A percentile compares a stretch with the other conserved stretches of the same genome.
These are phyloP conservation scores for Paspalum notatum DNA, from an alignment of 176 grass and related monocot genomes.

Conservation along the genomic window DNA sequence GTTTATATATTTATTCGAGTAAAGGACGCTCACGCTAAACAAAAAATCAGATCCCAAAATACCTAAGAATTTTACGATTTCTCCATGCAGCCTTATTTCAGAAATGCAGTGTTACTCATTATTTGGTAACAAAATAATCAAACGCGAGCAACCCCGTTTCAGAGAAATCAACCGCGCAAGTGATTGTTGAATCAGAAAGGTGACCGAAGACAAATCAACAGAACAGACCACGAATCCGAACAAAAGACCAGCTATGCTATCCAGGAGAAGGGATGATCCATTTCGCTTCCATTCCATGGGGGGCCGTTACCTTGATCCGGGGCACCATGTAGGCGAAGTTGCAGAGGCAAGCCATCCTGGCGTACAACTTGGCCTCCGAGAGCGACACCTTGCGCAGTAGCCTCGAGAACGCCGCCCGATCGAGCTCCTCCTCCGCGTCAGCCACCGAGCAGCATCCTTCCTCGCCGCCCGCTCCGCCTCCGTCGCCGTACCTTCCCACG, in stretches of 20 bases:
- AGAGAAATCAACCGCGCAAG: background rate
- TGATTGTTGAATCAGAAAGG: background rate
- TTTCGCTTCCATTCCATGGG: background rate
- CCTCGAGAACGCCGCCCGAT: constrained; percentile 66
- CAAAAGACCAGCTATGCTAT: no score
- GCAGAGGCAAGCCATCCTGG: constrained; percentile 70
- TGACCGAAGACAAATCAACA: background rate
- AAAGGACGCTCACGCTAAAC: background rate
- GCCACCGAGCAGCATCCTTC: background rate
- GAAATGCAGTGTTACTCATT: background rate
- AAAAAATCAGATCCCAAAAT: background rate
- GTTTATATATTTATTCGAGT: background rate
- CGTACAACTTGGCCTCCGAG: constrained; percentile 54
- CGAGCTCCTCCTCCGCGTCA: constrained; percentile 42
- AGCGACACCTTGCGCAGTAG: constrained; percentile 67
- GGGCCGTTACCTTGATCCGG: constrained; percentile 58
- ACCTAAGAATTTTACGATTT: background rate
- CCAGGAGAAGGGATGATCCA: background rate
- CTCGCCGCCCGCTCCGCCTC: constrained; percentile 24
- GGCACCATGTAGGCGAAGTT: constrained; percentile 68
- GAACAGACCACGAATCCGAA: background rate
- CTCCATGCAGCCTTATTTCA: background rate
- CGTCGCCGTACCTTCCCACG: constrained; percentile 4
- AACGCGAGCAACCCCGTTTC: background rate
- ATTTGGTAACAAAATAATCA: background rate